These are phyloP conservation scores for Fraxinus sp. DNA, from an alignment of 305 asterid genomes.

Conservation along the genomic window DNA sequence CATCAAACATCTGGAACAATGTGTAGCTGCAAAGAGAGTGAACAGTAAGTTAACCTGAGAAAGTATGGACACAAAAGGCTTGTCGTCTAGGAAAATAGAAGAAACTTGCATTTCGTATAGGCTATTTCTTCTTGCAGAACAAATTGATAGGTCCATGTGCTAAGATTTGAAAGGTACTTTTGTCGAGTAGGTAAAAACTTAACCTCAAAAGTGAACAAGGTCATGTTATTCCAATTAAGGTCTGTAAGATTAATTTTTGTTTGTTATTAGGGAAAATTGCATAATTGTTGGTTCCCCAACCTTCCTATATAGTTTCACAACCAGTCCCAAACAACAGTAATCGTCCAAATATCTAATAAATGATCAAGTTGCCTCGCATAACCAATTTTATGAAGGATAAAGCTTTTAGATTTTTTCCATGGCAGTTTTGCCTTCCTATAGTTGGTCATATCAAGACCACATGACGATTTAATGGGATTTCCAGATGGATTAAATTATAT, in stretches of 20 bases:
- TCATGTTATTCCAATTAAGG: background rate
- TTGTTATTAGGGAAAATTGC: background rate
- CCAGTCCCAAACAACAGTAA: background rate
- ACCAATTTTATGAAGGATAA: background rate
- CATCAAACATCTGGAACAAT: constrained; percentile 78
- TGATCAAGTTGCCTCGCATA: background rate
- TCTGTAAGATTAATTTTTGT: background rate
- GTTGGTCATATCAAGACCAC: background rate
- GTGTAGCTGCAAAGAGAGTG: constrained; percentile 64
- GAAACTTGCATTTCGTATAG: background rate
- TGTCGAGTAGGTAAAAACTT: background rate
- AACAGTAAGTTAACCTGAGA: background rate
- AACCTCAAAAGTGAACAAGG: background rate
- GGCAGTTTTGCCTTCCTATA: background rate
- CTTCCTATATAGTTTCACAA: background rate
- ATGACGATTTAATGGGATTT: background rate
- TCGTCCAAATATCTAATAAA: background rate
- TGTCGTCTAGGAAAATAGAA: background rate
- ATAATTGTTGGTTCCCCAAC: background rate
- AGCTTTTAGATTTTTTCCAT: background rate
- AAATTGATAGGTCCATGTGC: background rate
- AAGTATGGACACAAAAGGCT: background rate
- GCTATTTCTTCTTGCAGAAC: background rate
- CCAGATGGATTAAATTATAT: too few relatives aligned
- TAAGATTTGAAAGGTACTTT: background rate